Conservation (phyloP, 305 asterid genomes). For the Caryopteris hybrid region DNA sequence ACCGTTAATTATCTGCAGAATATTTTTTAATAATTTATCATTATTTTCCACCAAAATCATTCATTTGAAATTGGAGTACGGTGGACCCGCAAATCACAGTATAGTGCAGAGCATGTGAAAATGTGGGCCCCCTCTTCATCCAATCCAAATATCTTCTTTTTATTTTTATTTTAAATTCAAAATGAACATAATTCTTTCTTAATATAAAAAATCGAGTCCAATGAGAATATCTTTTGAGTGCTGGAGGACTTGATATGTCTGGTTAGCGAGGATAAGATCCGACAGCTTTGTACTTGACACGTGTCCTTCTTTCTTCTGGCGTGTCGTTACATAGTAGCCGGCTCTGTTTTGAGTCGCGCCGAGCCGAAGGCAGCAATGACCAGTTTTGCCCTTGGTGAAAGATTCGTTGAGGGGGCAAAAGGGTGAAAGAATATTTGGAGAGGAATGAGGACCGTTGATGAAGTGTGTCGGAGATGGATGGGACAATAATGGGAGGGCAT, state of each 20-base stretch:
- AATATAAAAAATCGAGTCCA: neutral
- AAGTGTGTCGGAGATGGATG: conserved; percentile 29
- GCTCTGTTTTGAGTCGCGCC: neutral
- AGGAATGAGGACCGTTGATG: conserved; percentile 22
- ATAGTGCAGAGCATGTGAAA: neutral
- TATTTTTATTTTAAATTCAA: neutral
- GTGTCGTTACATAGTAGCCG: neutral
- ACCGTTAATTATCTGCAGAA: too few species aligned
- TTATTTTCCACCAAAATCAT: too few species aligned
- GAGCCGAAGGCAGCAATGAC: neutral
- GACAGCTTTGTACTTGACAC: conserved; percentile 16
- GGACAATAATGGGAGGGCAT: conserved; percentile 15
- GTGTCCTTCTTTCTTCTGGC: conserved; percentile 13
- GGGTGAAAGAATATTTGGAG: neutral
- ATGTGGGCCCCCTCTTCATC: neutral
- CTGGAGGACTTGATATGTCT: neutral
- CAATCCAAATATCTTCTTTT: neutral
- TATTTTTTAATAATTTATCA: too few species aligned
- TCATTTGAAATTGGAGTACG: too few species aligned
- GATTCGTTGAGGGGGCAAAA: conserved; percentile 19
- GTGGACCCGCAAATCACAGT: too few species aligned
- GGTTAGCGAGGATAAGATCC: conserved; percentile 22
- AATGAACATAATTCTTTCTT: neutral
- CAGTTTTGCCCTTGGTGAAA: neutral
- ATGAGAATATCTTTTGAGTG: neutral